A percentile compares a stretch with the other conserved stretches of the same genome.
phyloP scores from a whole-genome alignment of 164 flowering plant genomes.

The Aristolochia fimbriata region DNA sequence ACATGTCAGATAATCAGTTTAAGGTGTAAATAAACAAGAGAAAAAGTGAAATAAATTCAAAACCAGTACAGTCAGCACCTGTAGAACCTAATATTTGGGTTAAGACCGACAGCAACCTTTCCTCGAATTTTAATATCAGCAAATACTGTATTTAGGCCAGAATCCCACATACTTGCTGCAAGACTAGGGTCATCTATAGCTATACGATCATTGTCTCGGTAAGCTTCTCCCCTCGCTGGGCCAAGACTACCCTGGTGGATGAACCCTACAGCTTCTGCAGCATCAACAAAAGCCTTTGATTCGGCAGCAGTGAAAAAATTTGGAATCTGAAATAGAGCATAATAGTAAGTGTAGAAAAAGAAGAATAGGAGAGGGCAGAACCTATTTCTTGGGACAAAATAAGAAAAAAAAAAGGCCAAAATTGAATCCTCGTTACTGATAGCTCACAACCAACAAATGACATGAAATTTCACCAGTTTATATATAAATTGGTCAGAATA shows the following conservation, averaged over 20 bases:
- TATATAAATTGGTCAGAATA: too few relatives aligned
- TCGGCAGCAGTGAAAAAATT: slow-evolving; percentile 66
- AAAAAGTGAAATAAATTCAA: too few relatives aligned
- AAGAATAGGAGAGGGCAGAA: too few relatives aligned
- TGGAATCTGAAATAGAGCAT: slow-evolving; percentile 41
- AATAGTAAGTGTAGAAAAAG: neutral
- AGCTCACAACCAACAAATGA: neutral
- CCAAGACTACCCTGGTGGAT: slow-evolving; percentile 91
- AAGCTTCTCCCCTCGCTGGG: slow-evolving; percentile 86
- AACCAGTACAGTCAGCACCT: slow-evolving; percentile 28
- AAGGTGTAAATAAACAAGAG: too few relatives aligned
- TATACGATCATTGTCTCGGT: slow-evolving; percentile 80
- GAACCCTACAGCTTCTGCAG: slow-evolving; percentile 76
- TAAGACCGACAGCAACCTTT: slow-evolving; percentile 81
- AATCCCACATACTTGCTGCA: slow-evolving; percentile 67
- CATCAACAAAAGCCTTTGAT: slow-evolving; percentile 56
- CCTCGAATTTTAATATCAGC: slow-evolving; percentile 62
- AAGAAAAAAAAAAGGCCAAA: neutral
- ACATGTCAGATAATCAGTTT: too few relatives aligned
- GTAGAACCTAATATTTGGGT: slow-evolving; percentile 90
- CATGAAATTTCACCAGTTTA: neutral
- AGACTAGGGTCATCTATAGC: slow-evolving; percentile 72
- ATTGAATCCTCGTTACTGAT: neutral
- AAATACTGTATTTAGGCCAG: slow-evolving; percentile 61
- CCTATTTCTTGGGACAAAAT: neutral